Evolutionary conservation across 345 rosid genomes (phyloP).

Genomic region (Kandelia obovata): DNA sequence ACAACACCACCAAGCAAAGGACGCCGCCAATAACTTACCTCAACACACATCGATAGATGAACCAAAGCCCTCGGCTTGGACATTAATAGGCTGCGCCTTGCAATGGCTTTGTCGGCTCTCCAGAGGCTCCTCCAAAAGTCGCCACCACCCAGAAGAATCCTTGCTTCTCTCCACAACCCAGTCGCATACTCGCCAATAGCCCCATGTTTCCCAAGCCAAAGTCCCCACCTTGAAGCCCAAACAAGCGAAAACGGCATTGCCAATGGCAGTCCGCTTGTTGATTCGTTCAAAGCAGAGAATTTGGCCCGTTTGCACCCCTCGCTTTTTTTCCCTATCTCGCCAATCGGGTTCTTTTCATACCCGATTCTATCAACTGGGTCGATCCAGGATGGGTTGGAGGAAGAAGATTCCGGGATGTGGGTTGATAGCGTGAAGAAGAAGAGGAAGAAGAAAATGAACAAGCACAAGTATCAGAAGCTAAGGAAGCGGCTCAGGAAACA

Average conservation of each 20-base stretch:
- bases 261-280: slow-evolving; percentile 12
- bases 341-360: slow-evolving; percentile 26
- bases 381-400: slow-evolving; percentile 21
- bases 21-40: too few relatives aligned
- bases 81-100: too few relatives aligned
- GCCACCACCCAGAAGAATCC: slow-evolving; percentile 3
- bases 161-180: slow-evolving; percentile 11
- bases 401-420: slow-evolving; percentile 13
- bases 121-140: slow-evolving; percentile 22
- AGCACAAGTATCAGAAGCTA: slow-evolving; percentile 15
- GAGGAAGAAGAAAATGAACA: slow-evolving; percentile 21
- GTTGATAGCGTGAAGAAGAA: slow-evolving; percentile 19
- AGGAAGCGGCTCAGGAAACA: slow-evolving; percentile 11
- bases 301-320: slow-evolving; percentile 9
- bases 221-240: background rate
- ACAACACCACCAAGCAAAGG: too few relatives aligned
- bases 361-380: slow-evolving; percentile 26
- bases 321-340: slow-evolving; percentile 37
- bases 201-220: slow-evolving; percentile 3
- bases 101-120: slow-evolving; percentile 12
- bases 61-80: background rate
- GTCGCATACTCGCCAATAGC: background rate
- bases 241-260: background rate
- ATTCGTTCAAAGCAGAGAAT: slow-evolving; percentile 5
- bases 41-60: too few relatives aligned